Evolutionary conservation across 2,329 filamentous ascomycete genomes (phyloP).

Genomic region (Cercospora sp.): DNA sequence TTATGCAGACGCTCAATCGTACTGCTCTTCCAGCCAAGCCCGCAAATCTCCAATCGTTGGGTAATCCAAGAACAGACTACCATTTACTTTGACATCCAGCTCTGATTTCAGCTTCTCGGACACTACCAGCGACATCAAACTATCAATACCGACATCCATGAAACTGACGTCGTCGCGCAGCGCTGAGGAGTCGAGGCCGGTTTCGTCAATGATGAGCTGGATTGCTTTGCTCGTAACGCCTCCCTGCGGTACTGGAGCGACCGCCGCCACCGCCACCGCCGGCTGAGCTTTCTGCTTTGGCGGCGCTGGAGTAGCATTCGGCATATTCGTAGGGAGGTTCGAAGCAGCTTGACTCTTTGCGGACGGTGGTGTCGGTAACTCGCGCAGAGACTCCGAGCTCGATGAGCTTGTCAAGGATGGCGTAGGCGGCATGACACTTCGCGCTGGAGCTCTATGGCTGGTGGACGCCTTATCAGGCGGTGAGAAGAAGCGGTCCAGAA

Average conservation of each 20-base stretch:
- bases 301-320: neutral
- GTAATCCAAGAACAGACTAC: constrained; percentile 33
- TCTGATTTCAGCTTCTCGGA: constrained; percentile 38
- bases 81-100: constrained; percentile 36
- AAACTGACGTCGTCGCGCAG: constrained; percentile 35
- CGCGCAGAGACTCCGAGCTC: neutral
- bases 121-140: constrained; percentile 42
- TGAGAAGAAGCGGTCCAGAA: constrained; percentile 66
- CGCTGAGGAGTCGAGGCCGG: constrained; percentile 30
- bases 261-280: neutral
- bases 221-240: constrained; percentile 23
- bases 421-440: neutral
- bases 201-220: constrained; percentile 37
- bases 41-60: constrained; percentile 24
- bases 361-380: neutral
- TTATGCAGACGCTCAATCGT: neutral
- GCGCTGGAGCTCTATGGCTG: neutral
- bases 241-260: neutral
- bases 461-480: constrained; percentile 55
- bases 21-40: neutral
- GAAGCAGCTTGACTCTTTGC: neutral
- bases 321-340: neutral
- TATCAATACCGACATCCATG: constrained; percentile 41
- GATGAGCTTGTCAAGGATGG: neutral
- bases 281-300: constrained; percentile 22